Evolutionary conservation across 1,284 basidiomycete genomes (phyloP), one percentile per base, ranked within the genome.

Genomic region (Ceratobasidium sp.): DNA sequence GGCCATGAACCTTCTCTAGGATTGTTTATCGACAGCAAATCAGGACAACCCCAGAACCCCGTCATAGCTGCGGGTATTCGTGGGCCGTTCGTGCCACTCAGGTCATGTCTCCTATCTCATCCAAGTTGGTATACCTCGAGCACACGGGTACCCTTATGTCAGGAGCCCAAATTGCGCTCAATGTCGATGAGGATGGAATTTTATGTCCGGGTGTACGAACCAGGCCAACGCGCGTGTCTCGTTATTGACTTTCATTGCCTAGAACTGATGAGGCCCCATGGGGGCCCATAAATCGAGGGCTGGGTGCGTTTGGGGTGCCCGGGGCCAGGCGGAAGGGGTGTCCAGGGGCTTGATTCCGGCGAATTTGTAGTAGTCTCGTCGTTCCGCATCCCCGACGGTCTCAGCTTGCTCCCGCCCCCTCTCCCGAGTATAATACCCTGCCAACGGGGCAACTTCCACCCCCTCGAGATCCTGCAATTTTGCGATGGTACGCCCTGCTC

Each of bases 401-500:
- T 44, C 51, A 44, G 59, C 22, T 44, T 44, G 48, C 65, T 54
- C 48, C 29, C 50, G 66, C 51, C 56, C 65, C 29, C 65, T 44
- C 65, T 54, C 36, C 27, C 51, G 17, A 48, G n/a, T 71, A 71
- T 57, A 71, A 47, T 44, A 57, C 41, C 66, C 50, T 45, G 66
- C 66, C 36, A 57, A 54, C 53, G 29, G 24, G 31, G 19, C 44
- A 44, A 27, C 44, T 31, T 44, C 53, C 53, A 15, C 29, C 14
- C 41, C 47, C 36, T 44, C 47, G 65, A 31, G 11, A 19, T 45
- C 24, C n/a, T n/a, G n/a, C n/a, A n/a, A n/a, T n/a, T n/a, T 24
- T 17, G 63, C 22, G 22, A 75, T 75, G 74, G 74, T 75, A 36
- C 14, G 65, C n/a, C 22, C 15, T n/a, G 31, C 3, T 47, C 36